Conservation (phyloP, 2,329 filamentous ascomycete species). For the Exophiala oligosperma region DNA sequence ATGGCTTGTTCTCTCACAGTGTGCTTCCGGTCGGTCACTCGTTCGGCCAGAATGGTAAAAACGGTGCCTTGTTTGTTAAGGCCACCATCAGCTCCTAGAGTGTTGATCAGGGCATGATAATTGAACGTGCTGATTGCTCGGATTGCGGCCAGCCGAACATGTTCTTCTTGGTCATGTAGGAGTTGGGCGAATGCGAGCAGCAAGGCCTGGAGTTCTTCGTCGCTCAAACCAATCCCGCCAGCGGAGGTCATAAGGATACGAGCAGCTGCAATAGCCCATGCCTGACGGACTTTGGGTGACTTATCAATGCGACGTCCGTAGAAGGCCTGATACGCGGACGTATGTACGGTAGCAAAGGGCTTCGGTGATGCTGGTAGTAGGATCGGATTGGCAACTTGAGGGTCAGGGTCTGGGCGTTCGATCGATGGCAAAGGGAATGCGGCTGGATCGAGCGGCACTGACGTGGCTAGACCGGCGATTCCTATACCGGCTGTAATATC, state of each 20-base stretch:
- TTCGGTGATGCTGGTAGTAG: slow-evolving; percentile 83
- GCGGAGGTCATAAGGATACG: slow-evolving; percentile 89
- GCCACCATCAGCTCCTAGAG: slow-evolving; percentile 74
- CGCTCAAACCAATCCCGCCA: slow-evolving; percentile 82
- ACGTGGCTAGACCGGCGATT: slow-evolving; percentile 78
- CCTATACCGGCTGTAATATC: slow-evolving; percentile 94
- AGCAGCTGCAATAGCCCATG: slow-evolving; percentile 82
- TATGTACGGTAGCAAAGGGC: slow-evolving; percentile 82
- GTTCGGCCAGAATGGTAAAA: slow-evolving; percentile 77
- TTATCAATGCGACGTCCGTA: slow-evolving; percentile 85
- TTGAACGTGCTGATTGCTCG: slow-evolving; percentile 78
- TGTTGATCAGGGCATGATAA: slow-evolving; percentile 77
- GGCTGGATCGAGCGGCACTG: slow-evolving; percentile 72
- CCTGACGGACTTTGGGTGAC: slow-evolving; percentile 74
- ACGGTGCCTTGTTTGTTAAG: slow-evolving; percentile 76
- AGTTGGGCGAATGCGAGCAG: slow-evolving; percentile 75
- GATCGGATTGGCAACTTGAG: slow-evolving; percentile 58
- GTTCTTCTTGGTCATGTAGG: slow-evolving; percentile 85
- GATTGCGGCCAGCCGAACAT: slow-evolving; percentile 85
- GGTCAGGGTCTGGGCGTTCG: slow-evolving; percentile 60
- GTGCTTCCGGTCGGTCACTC: slow-evolving; percentile 82
- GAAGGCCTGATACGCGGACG: slow-evolving; percentile 78
- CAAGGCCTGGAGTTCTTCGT: slow-evolving; percentile 75
- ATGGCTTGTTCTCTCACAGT: slow-evolving; percentile 84
- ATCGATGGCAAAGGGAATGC: slow-evolving; percentile 71